Percentiles rank a stretch among this genome's conserved stretches.
Conservation (phyloP, 768 basidiomycete species). For the Cyclocybe aegerita region DNA sequence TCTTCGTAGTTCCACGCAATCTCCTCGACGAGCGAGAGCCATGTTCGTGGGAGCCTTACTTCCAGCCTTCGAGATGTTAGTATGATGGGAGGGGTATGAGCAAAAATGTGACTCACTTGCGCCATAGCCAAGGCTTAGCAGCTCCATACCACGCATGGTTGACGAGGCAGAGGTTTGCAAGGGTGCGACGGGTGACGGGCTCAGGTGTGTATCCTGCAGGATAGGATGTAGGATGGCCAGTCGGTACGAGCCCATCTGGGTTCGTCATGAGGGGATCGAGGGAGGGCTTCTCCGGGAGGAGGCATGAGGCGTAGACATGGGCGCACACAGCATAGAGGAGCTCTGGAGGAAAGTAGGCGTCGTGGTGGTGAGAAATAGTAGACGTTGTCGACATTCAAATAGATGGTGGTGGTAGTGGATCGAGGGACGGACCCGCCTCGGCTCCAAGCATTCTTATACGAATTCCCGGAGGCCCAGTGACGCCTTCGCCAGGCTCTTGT, state of each 20-base stretch:
- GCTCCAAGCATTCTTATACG: constrained; percentile 5
- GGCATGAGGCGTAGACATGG: constrained; percentile 62
- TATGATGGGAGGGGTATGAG: constrained; percentile 2
- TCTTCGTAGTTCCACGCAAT: constrained; percentile 74
- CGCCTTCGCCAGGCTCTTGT: not conserved
- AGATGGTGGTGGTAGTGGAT: constrained; percentile 7
- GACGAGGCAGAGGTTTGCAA: constrained; percentile 73
- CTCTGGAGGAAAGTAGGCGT: constrained; percentile 60
- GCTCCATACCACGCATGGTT: constrained; percentile 78
- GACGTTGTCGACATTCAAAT: constrained; percentile 29
- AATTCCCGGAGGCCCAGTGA: constrained; percentile 2
- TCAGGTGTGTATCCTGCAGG: constrained; percentile 75
- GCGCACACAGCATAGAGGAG: constrained; percentile 73
- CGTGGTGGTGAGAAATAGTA: not conserved
- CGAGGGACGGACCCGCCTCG: not conserved
- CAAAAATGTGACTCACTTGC: constrained; percentile 38
- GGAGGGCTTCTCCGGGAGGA: constrained; percentile 54
- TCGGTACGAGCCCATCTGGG: constrained; percentile 47
- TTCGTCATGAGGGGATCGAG: constrained; percentile 67
- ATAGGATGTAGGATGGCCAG: constrained; percentile 69
- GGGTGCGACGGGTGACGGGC: constrained; percentile 57
- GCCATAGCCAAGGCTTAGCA: constrained; percentile 89
- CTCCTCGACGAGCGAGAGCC: constrained; percentile 80
- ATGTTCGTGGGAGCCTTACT: constrained; percentile 79
- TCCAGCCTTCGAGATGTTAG: constrained; percentile 46